These are phyloP conservation scores for Ceratobasidium sp. DNA, from an alignment of 1,284 basidiomycete species.

Conservation along the genomic window DNA sequence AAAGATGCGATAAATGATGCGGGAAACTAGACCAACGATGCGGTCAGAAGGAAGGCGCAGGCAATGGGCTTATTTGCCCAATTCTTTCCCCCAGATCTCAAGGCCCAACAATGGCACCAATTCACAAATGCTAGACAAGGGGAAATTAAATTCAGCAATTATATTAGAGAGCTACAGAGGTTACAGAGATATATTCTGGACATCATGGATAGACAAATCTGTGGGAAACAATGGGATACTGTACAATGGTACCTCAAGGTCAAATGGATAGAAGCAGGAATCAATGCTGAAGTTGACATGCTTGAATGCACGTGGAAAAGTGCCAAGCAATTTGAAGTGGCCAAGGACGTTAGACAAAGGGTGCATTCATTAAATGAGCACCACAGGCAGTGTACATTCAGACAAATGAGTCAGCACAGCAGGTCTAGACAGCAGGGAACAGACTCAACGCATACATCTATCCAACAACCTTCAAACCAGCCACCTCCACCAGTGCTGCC, in stretches of 20 bases:
- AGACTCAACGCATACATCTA: too few species aligned
- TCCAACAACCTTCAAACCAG: background rate
- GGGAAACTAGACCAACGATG: too few species aligned
- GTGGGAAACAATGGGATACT: slow-evolving; percentile 33
- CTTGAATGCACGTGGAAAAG: background rate
- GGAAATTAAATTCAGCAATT: slow-evolving; percentile 44
- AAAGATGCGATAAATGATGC: background rate
- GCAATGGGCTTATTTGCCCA: slow-evolving; percentile 52
- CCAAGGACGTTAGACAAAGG: background rate
- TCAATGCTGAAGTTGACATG: slow-evolving; percentile 8
- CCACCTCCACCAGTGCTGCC: too few species aligned
- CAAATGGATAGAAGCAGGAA: slow-evolving; percentile 26
- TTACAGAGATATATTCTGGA: slow-evolving; percentile 5
- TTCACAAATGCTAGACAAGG: slow-evolving; percentile 43
- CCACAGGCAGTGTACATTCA: too few species aligned
- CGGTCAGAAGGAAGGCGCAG: too few species aligned
- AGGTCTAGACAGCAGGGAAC: too few species aligned
- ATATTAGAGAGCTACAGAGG: slow-evolving; percentile 27
- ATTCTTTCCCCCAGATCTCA: slow-evolving; percentile 55
- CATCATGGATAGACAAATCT: slow-evolving; percentile 4
- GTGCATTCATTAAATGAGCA: too few species aligned
- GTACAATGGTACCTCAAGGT: slow-evolving; percentile 18
- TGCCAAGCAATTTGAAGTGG: slow-evolving; percentile 23
- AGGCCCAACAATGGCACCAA: slow-evolving; percentile 43
- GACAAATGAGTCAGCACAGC: too few species aligned